Evolutionary conservation across 2,329 filamentous ascomycete genomes (phyloP), one percentile per base, ranked within the genome.

Genomic region (Hypomyces rosellus): DNA sequence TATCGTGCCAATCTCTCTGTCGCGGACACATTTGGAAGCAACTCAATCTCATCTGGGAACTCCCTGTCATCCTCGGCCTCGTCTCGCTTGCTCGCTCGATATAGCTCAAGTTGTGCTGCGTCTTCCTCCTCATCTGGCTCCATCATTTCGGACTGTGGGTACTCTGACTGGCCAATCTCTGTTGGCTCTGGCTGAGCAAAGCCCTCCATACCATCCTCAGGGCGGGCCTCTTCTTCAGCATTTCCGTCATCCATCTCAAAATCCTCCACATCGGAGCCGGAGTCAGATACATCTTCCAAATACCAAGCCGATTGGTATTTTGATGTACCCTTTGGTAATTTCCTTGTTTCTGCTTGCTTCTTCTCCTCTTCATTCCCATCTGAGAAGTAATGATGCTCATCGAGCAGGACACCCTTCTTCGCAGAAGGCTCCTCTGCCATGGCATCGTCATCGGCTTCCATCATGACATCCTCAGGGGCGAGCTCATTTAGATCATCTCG

Each of bases 351-450:
- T 34, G 76, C 69, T 15, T 51, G 60, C 15, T 61, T 62, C 43
- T 68, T 63, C 48, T 82, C 75, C 39, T 78, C 75, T 5, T 76
- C 74, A 48, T 93, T 86, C 43, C 93, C 89, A 40, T 97, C 92
- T 0, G 91, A 91, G 64, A 97, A 99, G 68, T 99, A 99, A 65
- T 97, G 92, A 66, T 99, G 92, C 58, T 97, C 92, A 59, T 99
- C 93, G 9, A 99, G 76, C 38, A 99, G 73, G 1, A 99, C 93
- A 56, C 92, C 93, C 70, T 92, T 95, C 63, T 85, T 84, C 40
- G 77, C 74, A 2, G 74, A 72, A 4, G 67, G 64, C 11, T 58
- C 59, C 5, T 52, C 50, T 3, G 58, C 57, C 60, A 69, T 65
- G 30, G 65, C 65, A 14, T 72, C 71, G 18, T 82, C 78, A 54